phyloP scores from a whole-genome alignment of 1,284 basidiomycete species.

The Marasmius tenuissimus region DNA sequence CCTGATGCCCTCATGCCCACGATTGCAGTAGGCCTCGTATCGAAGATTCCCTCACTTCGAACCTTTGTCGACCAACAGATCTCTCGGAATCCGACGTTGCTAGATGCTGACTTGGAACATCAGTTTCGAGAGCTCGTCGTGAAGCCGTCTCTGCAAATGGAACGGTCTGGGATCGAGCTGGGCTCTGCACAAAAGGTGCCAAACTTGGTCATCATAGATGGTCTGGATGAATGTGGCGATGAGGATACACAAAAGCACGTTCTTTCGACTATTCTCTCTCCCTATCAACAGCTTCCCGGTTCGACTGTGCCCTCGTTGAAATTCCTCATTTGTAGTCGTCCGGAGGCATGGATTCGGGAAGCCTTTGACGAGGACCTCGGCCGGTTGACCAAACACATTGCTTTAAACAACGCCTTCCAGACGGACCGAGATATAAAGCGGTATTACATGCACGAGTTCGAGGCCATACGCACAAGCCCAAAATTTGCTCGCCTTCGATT shows the following conservation, averaged over 20 bases:
- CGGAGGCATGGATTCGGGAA: slow-evolving; percentile 15
- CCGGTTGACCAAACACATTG: not conserved
- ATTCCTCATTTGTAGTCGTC: slow-evolving; percentile 19
- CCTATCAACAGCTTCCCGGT: not conserved
- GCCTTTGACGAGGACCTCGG: slow-evolving; percentile 8
- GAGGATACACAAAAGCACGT: not conserved
- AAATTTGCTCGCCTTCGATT: not conserved
- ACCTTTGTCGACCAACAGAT: too few species aligned
- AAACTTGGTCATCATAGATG: slow-evolving; percentile 14
- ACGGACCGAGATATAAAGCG: slow-evolving; percentile 10
- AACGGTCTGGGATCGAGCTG: too few species aligned
- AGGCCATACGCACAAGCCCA: not conserved
- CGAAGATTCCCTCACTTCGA: too few species aligned
- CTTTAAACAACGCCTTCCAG: slow-evolving; percentile 4
- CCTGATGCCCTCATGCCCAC: too few species aligned
- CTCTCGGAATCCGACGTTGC: too few species aligned
- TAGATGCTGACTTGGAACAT: too few species aligned
- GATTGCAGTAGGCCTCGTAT: too few species aligned
- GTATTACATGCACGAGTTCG: slow-evolving; percentile 10
- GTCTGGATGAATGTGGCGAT: slow-evolving; percentile 18
- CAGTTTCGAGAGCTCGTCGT: too few species aligned
- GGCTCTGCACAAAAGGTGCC: not conserved
- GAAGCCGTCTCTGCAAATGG: too few species aligned
- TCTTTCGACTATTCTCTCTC: not conserved
- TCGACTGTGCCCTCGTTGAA: slow-evolving; percentile 9